Conservation (phyloP, 176 grass and related monocot genomes). For the Bolboschoenus planiculmis region DNA sequence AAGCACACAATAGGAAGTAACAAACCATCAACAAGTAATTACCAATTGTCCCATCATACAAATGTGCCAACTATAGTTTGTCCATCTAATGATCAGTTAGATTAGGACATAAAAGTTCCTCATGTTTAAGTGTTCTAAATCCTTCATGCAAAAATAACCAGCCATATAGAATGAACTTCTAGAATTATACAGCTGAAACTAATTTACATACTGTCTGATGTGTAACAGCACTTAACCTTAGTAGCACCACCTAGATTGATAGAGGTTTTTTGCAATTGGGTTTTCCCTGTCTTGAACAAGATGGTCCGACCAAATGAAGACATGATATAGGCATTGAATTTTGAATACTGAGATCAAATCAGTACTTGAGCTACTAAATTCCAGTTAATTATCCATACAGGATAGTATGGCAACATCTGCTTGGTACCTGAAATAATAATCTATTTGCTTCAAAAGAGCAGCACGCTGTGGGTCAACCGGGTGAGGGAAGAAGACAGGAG, state of each 20-base stretch:
- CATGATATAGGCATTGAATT: not conserved
- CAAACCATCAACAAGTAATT: conserved; percentile 18
- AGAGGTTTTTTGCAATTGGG: not conserved
- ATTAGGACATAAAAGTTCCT: not conserved
- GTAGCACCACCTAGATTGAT: not conserved
- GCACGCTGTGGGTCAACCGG: conserved; percentile 22
- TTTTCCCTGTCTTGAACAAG: not conserved
- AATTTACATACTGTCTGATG: not conserved
- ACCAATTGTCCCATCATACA: not conserved
- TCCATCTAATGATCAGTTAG: not conserved
- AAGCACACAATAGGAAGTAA: conserved; percentile 8
- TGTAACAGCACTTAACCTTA: not conserved
- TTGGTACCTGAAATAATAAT: conserved; percentile 93
- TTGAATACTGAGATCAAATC: not conserved
- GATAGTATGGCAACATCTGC: not conserved
- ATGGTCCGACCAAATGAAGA: not conserved
- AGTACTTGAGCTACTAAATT: not conserved
- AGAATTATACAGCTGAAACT: not conserved
- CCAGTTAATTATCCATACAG: not conserved
- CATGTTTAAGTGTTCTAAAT: not conserved
- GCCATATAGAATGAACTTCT: not conserved
- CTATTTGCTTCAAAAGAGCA: conserved; percentile 71
- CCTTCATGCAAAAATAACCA: not conserved
- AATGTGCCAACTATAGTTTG: not conserved
- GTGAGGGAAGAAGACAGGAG: conserved; percentile 39